Conservation (phyloP, 2,329 filamentous ascomycete species). For the Apiospora aurea region DNA sequence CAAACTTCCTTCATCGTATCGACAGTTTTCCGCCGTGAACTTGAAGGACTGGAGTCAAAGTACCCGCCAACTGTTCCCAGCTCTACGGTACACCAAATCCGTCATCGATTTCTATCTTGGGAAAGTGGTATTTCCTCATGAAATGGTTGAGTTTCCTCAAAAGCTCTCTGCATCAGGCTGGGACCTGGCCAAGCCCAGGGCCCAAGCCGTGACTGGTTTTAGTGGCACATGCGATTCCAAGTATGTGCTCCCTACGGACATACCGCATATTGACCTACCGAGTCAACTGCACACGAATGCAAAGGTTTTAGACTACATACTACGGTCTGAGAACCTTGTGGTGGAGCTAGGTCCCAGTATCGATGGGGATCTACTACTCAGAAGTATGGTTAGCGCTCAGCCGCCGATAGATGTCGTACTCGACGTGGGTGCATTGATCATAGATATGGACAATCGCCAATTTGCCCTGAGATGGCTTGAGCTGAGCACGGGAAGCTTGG, state of each 20-base stretch:
- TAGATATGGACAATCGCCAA: conserved; percentile 66
- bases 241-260: conserved; percentile 61
- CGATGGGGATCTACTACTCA: conserved; percentile 18
- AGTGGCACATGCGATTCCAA: conserved; percentile 73
- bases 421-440: conserved; percentile 74
- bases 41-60: conserved; percentile 61
- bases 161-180: conserved; percentile 73
- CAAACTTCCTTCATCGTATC: conserved; percentile 46
- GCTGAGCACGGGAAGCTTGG: conserved; percentile 31
- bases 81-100: conserved; percentile 57
- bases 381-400: neutral
- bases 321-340: conserved; percentile 59
- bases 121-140: conserved; percentile 64
- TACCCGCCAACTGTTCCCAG: conserved; percentile 56
- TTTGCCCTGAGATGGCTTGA: conserved; percentile 64
- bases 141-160: conserved; percentile 66
- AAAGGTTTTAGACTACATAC: conserved; percentile 64
- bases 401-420: conserved; percentile 60
- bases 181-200: conserved; percentile 63
- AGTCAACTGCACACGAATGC: conserved; percentile 72
- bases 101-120: conserved; percentile 70
- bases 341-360: conserved; percentile 24
- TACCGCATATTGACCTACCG: conserved; percentile 62
- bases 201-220: conserved; percentile 66
- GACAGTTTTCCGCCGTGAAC: conserved; percentile 60